Evolutionary conservation across 805 yeast genomes (phyloP), one percentile per base, ranked within the genome.

Genomic region (Sugiyamaella valdiviana): DNA sequence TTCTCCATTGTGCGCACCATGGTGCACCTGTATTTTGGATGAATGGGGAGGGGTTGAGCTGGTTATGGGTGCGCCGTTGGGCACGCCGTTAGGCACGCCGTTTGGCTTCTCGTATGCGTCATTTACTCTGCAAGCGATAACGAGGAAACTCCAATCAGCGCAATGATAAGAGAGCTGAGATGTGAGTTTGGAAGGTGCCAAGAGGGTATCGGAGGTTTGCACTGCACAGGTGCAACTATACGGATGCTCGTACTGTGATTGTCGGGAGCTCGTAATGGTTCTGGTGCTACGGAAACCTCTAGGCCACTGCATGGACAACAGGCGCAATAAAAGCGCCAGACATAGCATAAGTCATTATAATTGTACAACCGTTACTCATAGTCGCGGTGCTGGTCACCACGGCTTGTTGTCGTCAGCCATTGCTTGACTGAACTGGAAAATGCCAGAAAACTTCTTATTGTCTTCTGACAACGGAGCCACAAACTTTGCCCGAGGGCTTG

Each of bases 1-100:
- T 77, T 83, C 64, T 86, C 86, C 55, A 74, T 89, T 46, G 88
- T 95, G 2, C 76, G 76, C 54, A 74, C 74, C 44, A 80, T 85
- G 85, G 71, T 78, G 10, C 64, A 66, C 36, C 59, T 62, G 26
- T 74, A 73, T 55, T 70, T 74, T 51, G 62, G 61, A 7, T 67
- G 45, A 46, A n/a, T 2, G n/a, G 17, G 12, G 26, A 9, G 16
- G 39, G 15, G 16, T 22, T 32, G 5, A 16, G 22, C 12, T 6
- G 29, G 9, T 6, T 19, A 20, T 6, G 35, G 14, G 35, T 26
- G 35, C 14, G 14, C 9, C 14, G 35, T 26, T 9, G 14, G 12
- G 35, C 35, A 9, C 14, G 35, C 9, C 12, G 14, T 26, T 9
- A 9, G 35, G 14, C 35, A 26, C 35, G 9, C 35, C 35, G 35